Base-by-base conservation (phyloP, 345 rosid species). In the Camelina neglecta region DNA sequence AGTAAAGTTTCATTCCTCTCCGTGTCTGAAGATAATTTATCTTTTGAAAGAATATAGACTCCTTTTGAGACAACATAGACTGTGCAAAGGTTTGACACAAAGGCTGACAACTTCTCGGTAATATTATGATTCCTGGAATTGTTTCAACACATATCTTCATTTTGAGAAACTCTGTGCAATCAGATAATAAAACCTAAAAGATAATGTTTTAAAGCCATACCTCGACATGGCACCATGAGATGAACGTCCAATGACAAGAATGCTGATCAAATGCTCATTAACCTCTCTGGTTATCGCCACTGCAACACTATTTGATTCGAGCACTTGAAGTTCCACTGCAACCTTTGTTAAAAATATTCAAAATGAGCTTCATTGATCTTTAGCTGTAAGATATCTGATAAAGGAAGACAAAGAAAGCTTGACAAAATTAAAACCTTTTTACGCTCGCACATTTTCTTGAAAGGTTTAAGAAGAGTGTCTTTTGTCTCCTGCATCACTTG, bases 211-310 rank as follows among this genome's bases (percentile, higher is more conserved):
- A 3, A 70, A 36, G 11, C 26, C 44, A 0, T 64, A 77, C 80
- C 45, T 11, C 4, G 83, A 31, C 69, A 88, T 88, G 47, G 82
- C 75, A 76, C 82, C 70, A 35, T 65, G 57, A 73, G 97, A 75
- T 60, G 93, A 76, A 65, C 88, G 89, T 75, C 98, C 98, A 42
- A 93, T 83, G 69, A 93, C 90, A 65, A 93, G 98, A 76, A 76
- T 93, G 45, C 29, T 81, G 69, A 93, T 85, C 21, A 13, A 64
- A 69, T 71, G 60, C 77, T 72, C 76, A 16, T 79, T 62, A 68
- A 93, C 82, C 83, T 84, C 97, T 76, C 79, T 85, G 1, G 89
- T 91, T 59, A 91, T 62, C 2, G 94, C 90, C 13, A 78, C 68
- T 13, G 89, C 90, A 49, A 89, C 88, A 63, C 86, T 87, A 74